Conservation (phyloP, 345 rosid genomes). For the Barbarea vulgaris region DNA sequence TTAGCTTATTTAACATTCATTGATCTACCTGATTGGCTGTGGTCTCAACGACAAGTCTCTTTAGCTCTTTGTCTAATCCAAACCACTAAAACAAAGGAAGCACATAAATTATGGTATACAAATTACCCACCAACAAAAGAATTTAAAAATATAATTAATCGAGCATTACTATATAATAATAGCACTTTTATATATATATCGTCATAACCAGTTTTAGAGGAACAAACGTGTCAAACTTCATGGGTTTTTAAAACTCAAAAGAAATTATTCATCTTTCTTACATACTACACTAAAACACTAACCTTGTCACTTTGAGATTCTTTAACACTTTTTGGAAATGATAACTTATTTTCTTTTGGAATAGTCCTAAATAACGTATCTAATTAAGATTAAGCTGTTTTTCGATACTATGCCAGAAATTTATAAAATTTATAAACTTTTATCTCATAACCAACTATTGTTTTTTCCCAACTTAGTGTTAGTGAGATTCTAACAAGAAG, state of each 20-base stretch:
- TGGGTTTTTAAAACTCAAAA: neutral
- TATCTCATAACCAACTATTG: neutral
- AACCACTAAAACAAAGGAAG: slow-evolving; percentile 63
- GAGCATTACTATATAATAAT: neutral
- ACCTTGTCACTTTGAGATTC: neutral
- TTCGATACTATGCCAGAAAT: neutral
- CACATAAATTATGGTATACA: neutral
- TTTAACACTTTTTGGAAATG: neutral
- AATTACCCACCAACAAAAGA: neutral
- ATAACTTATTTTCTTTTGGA: neutral
- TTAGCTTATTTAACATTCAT: neutral
- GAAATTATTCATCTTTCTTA: neutral
- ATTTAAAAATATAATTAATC: neutral
- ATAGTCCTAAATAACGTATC: neutral
- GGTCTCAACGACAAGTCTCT: slow-evolving; percentile 87
- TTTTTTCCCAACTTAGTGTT: neutral
- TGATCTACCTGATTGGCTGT: slow-evolving; percentile 75
- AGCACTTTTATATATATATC: neutral
- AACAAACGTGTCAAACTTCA: neutral
- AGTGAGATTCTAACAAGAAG: neutral
- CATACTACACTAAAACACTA: neutral
- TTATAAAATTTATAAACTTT: neutral
- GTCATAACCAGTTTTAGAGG: neutral
- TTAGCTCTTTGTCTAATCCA: slow-evolving; percentile 76
- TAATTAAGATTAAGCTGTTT: neutral